Evolutionary conservation across 2,329 filamentous ascomycete genomes (phyloP), one percentile per base, ranked within the genome.

Genomic region (Cladorrhinum sp.): DNA sequence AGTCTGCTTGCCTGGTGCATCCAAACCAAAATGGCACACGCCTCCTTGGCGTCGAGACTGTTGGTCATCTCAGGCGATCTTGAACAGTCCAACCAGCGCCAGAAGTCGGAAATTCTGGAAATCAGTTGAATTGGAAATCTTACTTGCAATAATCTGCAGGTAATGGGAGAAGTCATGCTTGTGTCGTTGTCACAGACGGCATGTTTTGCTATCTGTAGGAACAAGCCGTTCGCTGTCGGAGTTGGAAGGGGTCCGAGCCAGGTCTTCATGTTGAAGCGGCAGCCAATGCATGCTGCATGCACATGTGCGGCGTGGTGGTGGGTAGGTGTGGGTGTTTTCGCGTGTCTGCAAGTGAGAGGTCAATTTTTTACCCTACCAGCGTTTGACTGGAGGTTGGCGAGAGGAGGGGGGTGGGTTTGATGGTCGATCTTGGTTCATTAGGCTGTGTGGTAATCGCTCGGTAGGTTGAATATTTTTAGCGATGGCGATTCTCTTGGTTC

Each of bases 281-380:
- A 71, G 65, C 71, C 73, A 73, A 74, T 74, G 73, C 73, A 74
- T 73, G 71, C 64, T 59, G 52, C 55, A 61, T 64, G 64, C 60
- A 66, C 56, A 64, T 63, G 62, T 64, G 59, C 50, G 60, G 62
- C 64, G 55, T 55, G 55, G 61, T 56, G 53, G 58, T 57, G 64
- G 25, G 25, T 36, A 13, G 32, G 60, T 58, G 53, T 41, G 53
- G 22, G 49, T 50, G 49, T 49, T 50, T 57, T 60, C 48, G 57
- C 50, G 32, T 51, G 61, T 60, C 49, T 49, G 53, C 36, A 54
- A 54, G 56, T 58, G 58, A 55, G 60, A 60, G 61, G 57, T 32
- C 50, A 24, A 38, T 23, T 49, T 50, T 50, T 50, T 50, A 9
- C 25, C 22, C 49, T 27, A 2, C 20, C 49, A 24, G 49, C 49